These are phyloP conservation scores for Gossypium schwendimanii DNA, from an alignment of 441 rosid genomes.

Conservation along the genomic window DNA sequence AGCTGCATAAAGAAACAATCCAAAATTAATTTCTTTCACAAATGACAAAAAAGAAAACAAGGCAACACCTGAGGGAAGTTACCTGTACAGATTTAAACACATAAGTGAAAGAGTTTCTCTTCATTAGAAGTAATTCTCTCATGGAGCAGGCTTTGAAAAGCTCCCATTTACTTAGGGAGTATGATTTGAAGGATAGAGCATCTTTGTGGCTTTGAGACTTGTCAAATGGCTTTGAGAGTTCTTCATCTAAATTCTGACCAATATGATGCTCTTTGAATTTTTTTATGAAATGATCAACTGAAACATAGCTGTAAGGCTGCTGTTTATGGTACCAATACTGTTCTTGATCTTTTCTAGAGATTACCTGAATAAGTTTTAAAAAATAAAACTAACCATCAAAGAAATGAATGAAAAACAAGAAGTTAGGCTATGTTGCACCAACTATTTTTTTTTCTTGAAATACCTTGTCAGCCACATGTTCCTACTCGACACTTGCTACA, in stretches of 20 bases:
- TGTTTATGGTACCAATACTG: conserved; percentile 36
- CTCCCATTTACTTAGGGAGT: conserved; percentile 37
- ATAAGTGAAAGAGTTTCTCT: conserved; percentile 39
- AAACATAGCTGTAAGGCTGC: conserved; percentile 27
- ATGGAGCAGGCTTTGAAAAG: conserved; percentile 36
- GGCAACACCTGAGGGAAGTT: neutral
- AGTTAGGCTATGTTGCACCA: neutral
- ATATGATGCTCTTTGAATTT: conserved; percentile 26
- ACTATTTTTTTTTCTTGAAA: neutral
- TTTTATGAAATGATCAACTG: conserved; percentile 27
- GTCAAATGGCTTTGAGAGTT: conserved; percentile 31
- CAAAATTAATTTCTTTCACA: neutral
- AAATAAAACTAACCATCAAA: neutral
- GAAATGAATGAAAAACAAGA: neutral
- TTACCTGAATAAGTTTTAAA: conserved; percentile 24
- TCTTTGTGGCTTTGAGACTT: conserved; percentile 20
- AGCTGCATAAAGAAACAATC: conserved; percentile 13
- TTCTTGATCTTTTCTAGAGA: conserved; percentile 47
- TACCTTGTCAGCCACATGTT: neutral
- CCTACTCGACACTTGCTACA: neutral
- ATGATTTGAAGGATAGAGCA: conserved; percentile 28
- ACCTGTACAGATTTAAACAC: conserved; percentile 46
- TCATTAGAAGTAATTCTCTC: conserved; percentile 52
- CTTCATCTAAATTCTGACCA: conserved; percentile 28
- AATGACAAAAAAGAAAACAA: neutral